phyloP scores from a whole-genome alignment of 169 alveolate genomes.

The Cystoisospora suis region DNA sequence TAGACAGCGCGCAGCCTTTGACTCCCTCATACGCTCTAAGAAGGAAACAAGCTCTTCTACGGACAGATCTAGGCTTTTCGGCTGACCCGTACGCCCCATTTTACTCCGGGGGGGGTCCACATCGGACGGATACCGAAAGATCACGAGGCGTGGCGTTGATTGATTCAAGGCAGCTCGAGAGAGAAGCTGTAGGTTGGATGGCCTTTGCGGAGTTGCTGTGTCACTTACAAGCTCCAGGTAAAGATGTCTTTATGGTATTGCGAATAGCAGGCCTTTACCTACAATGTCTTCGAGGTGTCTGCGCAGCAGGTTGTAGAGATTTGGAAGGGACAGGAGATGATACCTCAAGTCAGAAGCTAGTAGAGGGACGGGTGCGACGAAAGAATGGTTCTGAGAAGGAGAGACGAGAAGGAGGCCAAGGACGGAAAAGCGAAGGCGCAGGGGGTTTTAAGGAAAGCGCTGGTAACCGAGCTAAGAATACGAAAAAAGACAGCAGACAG shows the following conservation, averaged over 20 bases:
- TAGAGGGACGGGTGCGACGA: no score
- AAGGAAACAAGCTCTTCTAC: no score
- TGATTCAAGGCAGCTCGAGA: background rate
- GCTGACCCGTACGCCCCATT: background rate
- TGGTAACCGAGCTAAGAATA: no score
- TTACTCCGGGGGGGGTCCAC: background rate
- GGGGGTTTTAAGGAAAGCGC: no score
- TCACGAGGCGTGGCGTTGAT: background rate
- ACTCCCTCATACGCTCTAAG: no score
- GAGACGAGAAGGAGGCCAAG: no score
- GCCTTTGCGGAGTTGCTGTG: conserved; percentile 6
- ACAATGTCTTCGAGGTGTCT: conserved; percentile 21
- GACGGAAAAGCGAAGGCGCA: no score
- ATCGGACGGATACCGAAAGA: background rate
- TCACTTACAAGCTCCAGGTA: background rate
- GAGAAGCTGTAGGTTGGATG: conserved; percentile 25
- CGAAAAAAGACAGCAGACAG: no score
- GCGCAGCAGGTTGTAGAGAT: background rate
- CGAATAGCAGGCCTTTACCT: background rate
- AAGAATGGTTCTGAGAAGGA: no score
- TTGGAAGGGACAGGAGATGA: no score
- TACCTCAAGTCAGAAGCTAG: no score
- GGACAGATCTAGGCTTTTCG: background rate
- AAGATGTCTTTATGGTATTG: background rate
- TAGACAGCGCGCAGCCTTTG: no score